Evolutionary conservation across 2,329 filamentous ascomycete genomes (phyloP).

Genomic region (Escovopsis weberi): DNA sequence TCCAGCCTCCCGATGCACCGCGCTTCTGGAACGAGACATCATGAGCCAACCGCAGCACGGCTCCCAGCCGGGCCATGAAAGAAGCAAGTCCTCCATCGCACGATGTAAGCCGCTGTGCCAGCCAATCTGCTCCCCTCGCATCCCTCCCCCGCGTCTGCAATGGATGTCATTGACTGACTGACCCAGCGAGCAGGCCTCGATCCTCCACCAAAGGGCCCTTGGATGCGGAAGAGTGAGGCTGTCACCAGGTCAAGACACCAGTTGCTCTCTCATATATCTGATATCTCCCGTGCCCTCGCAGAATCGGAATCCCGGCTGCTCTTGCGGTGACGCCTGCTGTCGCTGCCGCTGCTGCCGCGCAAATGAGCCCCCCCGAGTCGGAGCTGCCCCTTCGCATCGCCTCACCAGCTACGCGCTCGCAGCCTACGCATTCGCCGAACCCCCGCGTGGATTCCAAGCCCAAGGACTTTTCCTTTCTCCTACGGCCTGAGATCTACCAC

Average conservation of each 20-base stretch:
- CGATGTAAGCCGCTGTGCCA: neutral
- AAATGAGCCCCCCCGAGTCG: conserved; percentile 4
- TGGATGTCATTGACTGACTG: neutral
- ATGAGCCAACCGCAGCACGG: neutral
- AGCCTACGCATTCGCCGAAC: conserved; percentile 11
- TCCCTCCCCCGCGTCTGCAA: neutral
- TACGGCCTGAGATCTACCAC: conserved; percentile 72
- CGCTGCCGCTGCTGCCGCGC: conserved; percentile 2
- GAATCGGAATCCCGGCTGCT: neutral
- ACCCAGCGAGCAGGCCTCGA: neutral
- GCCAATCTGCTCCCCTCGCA: neutral
- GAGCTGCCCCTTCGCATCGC: conserved; percentile 7
- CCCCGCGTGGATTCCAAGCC: conserved; percentile 16
- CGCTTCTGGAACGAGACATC: neutral
- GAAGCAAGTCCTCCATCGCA: neutral
- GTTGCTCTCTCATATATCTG: neutral
- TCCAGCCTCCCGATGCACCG: no score
- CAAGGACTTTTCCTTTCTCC: conserved; percentile 68
- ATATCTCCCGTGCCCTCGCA: neutral
- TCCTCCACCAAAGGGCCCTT: neutral
- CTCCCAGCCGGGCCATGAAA: neutral
- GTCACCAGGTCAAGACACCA: no score
- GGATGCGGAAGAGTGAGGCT: neutral
- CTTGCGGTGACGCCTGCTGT: neutral
- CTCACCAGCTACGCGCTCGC: conserved; percentile 12